Conservation (phyloP, 1,139 yeast species). For the Debaryomycetaceae sp. region DNA sequence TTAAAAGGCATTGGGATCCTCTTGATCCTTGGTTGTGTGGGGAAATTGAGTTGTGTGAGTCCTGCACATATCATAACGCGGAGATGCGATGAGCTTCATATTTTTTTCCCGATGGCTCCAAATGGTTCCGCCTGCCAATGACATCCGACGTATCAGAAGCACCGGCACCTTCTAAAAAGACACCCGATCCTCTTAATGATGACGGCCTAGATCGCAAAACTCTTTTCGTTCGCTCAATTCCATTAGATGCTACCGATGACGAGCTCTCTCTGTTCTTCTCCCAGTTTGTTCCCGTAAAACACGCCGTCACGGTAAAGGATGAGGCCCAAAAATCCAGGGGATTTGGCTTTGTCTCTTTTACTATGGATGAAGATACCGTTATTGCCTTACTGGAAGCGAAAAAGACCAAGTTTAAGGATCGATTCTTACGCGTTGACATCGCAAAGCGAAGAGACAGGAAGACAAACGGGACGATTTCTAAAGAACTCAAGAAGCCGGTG, state of each 20-base stretch:
- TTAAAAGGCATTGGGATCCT: no score
- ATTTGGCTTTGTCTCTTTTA: conserved; percentile 91
- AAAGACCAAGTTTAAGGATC: conserved; percentile 54
- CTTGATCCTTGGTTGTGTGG: no score
- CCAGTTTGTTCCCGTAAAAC: conserved; percentile 88
- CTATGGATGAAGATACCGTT: conserved; percentile 73
- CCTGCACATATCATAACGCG: no score
- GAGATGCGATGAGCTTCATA: no score
- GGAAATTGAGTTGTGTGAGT: no score
- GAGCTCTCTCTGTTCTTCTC: conserved; percentile 77
- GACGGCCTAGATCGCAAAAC: conserved; percentile 50
- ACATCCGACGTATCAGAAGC: no score
- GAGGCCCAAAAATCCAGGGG: conserved; percentile 70
- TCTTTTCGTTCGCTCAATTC: conserved; percentile 75
- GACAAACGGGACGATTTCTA: conserved; percentile 7
- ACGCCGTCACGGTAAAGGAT: conserved; percentile 86
- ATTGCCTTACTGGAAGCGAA: conserved; percentile 64
- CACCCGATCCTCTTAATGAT: conserved; percentile 2
- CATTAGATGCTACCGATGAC: conserved; percentile 70
- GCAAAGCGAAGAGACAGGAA: conserved; percentile 90
- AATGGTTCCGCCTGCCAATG: no score
- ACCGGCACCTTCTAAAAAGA: no score
- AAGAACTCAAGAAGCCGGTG: conserved; percentile 15
- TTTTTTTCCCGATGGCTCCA: no score
- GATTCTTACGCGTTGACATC: conserved; percentile 65